Base-by-base conservation (phyloP, 1,139 yeast species). In the Petasospora fabianii region DNA sequence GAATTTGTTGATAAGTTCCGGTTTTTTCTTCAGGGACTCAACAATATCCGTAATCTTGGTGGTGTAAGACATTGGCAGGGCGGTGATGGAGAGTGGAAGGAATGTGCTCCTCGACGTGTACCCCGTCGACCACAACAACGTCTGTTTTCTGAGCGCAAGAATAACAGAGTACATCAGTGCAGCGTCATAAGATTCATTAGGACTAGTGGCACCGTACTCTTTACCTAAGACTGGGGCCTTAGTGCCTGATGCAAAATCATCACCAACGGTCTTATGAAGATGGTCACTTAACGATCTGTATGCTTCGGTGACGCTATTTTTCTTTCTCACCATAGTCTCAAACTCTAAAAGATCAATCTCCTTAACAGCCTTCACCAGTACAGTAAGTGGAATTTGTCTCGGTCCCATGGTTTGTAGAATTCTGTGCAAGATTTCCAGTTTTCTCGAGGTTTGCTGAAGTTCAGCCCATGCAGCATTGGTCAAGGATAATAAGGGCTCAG, bases 341-440 rank as follows among this genome's bases (percentile, higher is more conserved):
- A 39, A 30, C 1, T 20, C 24, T 2, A 39, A 47, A 31, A 64
- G 39, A 33, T 62, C 61, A 17, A 62, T 50, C 8, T 24, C 33
- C 29, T 51, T 55, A 38, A 56, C 69, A 32, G 63, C 66, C 14
- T 64, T 54, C 28, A 69, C 64, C 17, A 81, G 48, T 42, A 74
- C 72, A 46, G 74, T 69, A 2, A 79, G 58, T 0, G 82, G 69
- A 1, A 79, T 52, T 20, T 73, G 71, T 39, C 71, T 61, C 3
- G 84, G 78, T 1, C 72, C 68, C 34, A 44, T 64, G 62, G 52
- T 66, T 63, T 56, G 87, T 18, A 81, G 55, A 4, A 64, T 54
- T 40, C 78, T 64, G 56, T 82, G 85, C 20, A 81, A 51, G 4
- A 67, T 50, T 54, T 78, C 83, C 36, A 82, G 61, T 48, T 73